Evolutionary conservation across 768 basidiomycete genomes (phyloP).

Genomic region (Guyanaporus albipodus): DNA sequence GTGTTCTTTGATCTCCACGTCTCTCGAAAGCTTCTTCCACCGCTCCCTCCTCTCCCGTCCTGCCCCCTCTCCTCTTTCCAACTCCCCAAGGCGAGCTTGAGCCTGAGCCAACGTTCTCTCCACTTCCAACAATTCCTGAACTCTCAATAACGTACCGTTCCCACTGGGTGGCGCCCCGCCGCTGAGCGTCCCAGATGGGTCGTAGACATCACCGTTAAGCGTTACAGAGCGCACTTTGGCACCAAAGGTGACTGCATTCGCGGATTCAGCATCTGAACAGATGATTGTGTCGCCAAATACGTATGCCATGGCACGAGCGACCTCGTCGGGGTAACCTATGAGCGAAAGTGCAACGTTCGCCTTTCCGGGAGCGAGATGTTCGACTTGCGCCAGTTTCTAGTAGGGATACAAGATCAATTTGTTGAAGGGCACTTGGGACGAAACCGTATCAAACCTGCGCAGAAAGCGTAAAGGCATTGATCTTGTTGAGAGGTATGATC

Average conservation of each 20-base stretch:
- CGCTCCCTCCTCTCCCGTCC: constrained; percentile 50
- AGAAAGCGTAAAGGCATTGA: constrained; percentile 56
- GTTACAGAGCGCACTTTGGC: constrained; percentile 78
- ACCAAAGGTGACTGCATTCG: constrained; percentile 84
- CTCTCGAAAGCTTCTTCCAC: constrained; percentile 58
- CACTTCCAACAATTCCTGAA: constrained; percentile 74
- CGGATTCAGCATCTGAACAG: constrained; percentile 83
- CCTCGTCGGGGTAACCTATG: constrained; percentile 75
- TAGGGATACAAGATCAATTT: background rate
- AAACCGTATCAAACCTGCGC: constrained; percentile 36
- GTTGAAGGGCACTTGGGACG: too few species aligned
- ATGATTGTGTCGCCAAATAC: constrained; percentile 93
- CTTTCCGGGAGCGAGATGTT: constrained; percentile 70
- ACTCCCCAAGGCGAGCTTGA: constrained; percentile 39
- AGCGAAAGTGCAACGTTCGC: constrained; percentile 86
- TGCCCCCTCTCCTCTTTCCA: constrained; percentile 54
- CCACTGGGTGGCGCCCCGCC: constrained; percentile 84
- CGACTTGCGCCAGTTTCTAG: constrained; percentile 75
- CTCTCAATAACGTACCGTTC: constrained; percentile 71
- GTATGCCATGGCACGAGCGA: constrained; percentile 84
- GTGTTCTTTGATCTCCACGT: constrained; percentile 88
- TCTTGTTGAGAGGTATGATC: constrained; percentile 92
- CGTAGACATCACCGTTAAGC: constrained; percentile 92
- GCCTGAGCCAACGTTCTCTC: constrained; percentile 57
- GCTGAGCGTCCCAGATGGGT: constrained; percentile 89